Evolutionary conservation across 2,329 filamentous ascomycete species (phyloP).

Genomic region (Mycocentrospora acerina): DNA sequence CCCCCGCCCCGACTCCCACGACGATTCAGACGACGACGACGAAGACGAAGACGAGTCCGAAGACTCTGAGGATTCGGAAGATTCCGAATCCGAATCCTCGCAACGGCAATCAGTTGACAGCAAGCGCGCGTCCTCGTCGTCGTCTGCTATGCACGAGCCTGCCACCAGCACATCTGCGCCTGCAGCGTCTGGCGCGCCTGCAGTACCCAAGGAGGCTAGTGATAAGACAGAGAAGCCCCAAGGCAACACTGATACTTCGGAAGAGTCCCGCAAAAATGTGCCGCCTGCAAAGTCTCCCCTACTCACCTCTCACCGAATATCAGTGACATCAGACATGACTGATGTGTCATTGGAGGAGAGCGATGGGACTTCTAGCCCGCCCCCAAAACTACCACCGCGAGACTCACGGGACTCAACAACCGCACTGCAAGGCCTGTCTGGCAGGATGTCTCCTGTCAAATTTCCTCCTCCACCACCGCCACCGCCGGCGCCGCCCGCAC

Average conservation of each 20-base stretch:
- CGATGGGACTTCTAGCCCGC: constrained; percentile 43
- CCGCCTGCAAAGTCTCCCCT: constrained; percentile 52
- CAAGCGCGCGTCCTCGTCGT: constrained; percentile 34
- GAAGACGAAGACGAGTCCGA: not conserved
- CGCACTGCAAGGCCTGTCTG: constrained; percentile 67
- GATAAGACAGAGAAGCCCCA: constrained; percentile 13
- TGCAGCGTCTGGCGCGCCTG: constrained; percentile 7
- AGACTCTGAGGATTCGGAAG: too few relatives aligned
- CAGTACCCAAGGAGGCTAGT: constrained; percentile 9
- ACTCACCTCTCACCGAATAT: constrained; percentile 56
- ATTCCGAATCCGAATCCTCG: constrained; percentile 3
- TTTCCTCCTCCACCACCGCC: constrained; percentile 41
- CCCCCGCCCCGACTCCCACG: constrained; percentile 42
- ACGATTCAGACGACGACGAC: constrained; percentile 30
- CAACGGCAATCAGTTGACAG: constrained; percentile 58
- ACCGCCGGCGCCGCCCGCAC: constrained; percentile 30
- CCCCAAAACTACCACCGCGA: constrained; percentile 59
- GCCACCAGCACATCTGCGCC: constrained; percentile 5
- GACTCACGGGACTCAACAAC: constrained; percentile 41
- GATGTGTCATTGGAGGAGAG: constrained; percentile 66
- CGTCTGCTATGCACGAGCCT: constrained; percentile 23
- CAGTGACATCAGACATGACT: constrained; percentile 58
- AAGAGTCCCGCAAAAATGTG: constrained; percentile 21
- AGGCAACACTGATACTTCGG: constrained; percentile 9
- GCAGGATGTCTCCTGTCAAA: constrained; percentile 67